phyloP scores from a whole-genome alignment of 2,329 filamentous ascomycete species.

The Cladorrhinum sp. region DNA sequence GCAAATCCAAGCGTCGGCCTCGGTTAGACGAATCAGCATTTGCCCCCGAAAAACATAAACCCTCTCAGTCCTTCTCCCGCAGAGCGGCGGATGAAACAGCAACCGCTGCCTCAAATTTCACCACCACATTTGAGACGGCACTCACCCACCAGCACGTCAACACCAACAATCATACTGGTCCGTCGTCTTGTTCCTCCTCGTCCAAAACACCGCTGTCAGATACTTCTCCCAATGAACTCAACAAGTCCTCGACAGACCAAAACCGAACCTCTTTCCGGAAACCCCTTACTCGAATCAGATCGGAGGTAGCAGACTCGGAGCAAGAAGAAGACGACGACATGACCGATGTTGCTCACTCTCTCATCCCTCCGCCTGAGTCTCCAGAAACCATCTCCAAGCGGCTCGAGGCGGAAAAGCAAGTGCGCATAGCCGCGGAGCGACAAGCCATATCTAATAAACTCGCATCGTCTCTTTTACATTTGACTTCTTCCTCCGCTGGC shows the following conservation, averaged over 20 bases:
- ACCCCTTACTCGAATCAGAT: constrained; percentile 34
- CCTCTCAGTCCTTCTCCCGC: background rate
- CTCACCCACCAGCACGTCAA: constrained; percentile 19
- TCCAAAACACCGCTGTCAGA: constrained; percentile 39
- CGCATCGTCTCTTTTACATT: constrained; percentile 40
- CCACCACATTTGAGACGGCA: constrained; percentile 28
- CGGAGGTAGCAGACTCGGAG: constrained; percentile 44
- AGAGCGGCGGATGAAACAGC: background rate
- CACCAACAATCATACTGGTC: background rate
- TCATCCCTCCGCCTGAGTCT: constrained; percentile 2
- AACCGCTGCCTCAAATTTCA: constrained; percentile 13
- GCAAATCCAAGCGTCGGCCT: constrained; percentile 18
- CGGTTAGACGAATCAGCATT: constrained; percentile 22
- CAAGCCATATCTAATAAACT: constrained; percentile 42
- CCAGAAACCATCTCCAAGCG: constrained; percentile 6
- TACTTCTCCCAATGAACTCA: constrained; percentile 39
- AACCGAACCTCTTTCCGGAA: no score
- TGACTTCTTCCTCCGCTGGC: constrained; percentile 1
- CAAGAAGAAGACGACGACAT: constrained; percentile 27
- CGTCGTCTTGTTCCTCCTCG: background rate
- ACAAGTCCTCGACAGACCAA: constrained; percentile 35
- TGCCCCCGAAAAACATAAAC: constrained; percentile 4
- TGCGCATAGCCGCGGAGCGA: constrained; percentile 33
- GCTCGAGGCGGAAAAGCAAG: constrained; percentile 18
- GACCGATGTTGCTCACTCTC: constrained; percentile 15